Evolutionary conservation across 139 green algal species (phyloP), one percentile per base, ranked within the genome.

Genomic region (Picochlorum sp.): DNA sequence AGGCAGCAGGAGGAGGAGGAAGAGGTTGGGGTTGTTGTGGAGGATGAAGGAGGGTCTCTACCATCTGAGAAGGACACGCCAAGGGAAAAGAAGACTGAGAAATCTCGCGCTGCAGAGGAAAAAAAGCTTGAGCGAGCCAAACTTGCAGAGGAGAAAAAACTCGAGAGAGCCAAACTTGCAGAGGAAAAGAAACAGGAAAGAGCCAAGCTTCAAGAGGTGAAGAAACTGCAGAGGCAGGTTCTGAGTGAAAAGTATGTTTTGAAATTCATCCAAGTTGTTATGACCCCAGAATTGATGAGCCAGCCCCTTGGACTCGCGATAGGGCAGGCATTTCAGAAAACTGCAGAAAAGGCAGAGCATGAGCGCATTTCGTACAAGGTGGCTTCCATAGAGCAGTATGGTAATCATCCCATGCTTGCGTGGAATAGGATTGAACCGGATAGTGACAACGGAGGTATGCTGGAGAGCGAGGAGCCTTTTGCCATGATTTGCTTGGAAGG

Each of bases 401-500:
- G n/a, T 15, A 38, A 15, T 7, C 15, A 20, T 32, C 51, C 23
- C 26, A 23, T 30, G 23, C 20, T 34, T 30, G n/a, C 23, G 26
- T 20, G 23, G 21, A 20, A 38, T 10, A 45, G 15, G 23, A 10
- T n/a, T 21, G 28, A 23, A 21, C 26, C 14, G 15, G 24, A 21
- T 10, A 49, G 30, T 13, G 14, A 14, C 9, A 23, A 32, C 4
- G 41, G 14, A 45, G 45, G n/a, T 65, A 32, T 56, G 58, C 32
- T 65, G n/a, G 58, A 66, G 16, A 20, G 34, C 10, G n/a, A 56
- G 24, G 61, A 66, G 37, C 34, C 61, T 44, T 45, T 50, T 21
- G n/a, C 57, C 34, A 18, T 59, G 15, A 10, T 66, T 9, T 66
- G 34, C 34, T 55, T 66, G 11, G 61, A 76, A 56, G 57, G 63